phyloP scores from a whole-genome alignment of 2,329 filamentous ascomycete genomes.

The Amylocarpus encephaloides region DNA sequence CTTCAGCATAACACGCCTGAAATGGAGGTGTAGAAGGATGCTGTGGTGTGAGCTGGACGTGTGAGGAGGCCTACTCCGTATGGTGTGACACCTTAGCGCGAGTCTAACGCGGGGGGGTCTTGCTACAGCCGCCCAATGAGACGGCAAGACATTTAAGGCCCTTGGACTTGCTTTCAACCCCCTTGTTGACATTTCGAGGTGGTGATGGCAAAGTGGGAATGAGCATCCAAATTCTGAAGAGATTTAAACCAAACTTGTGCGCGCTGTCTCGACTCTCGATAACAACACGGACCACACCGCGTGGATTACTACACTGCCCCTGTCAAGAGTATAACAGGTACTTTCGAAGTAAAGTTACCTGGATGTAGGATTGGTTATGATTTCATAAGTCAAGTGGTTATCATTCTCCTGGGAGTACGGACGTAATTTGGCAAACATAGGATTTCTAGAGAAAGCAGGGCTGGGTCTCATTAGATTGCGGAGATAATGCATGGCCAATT shows the following conservation, averaged over 20 bases:
- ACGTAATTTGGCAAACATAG: too few relatives aligned
- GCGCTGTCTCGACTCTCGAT: neutral
- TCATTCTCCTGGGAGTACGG: too few relatives aligned
- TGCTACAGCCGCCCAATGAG: constrained; percentile 6
- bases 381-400: too few relatives aligned
- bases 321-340: too few relatives aligned
- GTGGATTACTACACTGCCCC: too few relatives aligned
- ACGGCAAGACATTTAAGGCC: constrained; percentile 1
- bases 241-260: neutral
- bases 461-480: too few relatives aligned
- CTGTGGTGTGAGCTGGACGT: constrained; percentile 2
- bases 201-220: neutral
- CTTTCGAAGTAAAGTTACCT: too few relatives aligned
- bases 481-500: too few relatives aligned
- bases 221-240: neutral
- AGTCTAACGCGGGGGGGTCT: constrained; percentile 17
- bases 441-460: too few relatives aligned
- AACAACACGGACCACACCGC: neutral
- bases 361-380: too few relatives aligned
- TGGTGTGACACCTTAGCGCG: constrained; percentile 7
- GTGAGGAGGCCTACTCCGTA: too few relatives aligned
- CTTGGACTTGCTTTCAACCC: neutral
- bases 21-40: constrained; percentile 10
- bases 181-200: constrained; percentile 13
- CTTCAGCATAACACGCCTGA: constrained; percentile 16